Percentiles rank a stretch among this genome's conserved stretches.
Conservation (phyloP, 2,329 filamentous ascomycete genomes). For the Xylariaceae sp. region DNA sequence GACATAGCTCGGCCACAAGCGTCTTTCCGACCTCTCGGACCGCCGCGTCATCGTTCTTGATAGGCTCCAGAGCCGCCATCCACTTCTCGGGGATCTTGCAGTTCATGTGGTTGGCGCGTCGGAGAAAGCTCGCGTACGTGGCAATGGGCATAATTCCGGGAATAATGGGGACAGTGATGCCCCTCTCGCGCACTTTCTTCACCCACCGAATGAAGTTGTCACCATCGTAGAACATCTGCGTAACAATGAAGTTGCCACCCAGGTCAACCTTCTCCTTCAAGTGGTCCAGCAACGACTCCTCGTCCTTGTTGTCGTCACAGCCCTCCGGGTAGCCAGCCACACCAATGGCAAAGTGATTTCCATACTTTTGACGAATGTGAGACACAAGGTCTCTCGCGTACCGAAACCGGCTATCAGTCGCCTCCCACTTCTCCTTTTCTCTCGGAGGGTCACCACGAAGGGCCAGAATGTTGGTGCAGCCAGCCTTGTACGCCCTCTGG, state of each 20-base stretch:
- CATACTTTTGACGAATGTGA: constrained; percentile 73
- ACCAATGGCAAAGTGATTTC: constrained; percentile 92
- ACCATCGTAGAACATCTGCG: constrained; percentile 99
- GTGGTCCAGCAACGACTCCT: constrained; percentile 80
- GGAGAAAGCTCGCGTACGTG: constrained; percentile 87
- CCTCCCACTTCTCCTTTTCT: constrained; percentile 91
- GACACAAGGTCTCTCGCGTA: constrained; percentile 83
- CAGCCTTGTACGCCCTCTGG: constrained; percentile 81
- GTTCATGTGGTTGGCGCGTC: constrained; percentile 86
- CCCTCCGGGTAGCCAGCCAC: constrained; percentile 96
- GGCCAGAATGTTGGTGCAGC: constrained; percentile 95
- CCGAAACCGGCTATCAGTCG: constrained; percentile 76
- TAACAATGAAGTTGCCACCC: constrained; percentile 89
- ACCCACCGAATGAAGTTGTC: constrained; percentile 95
- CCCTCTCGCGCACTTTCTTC: constrained; percentile 73
- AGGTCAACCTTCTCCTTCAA: constrained; percentile 96
- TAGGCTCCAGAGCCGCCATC: constrained; percentile 76
- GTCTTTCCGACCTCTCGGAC: constrained; percentile 85
- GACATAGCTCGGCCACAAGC: constrained; percentile 84
- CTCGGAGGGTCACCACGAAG: constrained; percentile 88
- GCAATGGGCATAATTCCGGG: constrained; percentile 94
- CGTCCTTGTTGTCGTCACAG: constrained; percentile 85
- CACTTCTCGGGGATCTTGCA: constrained; percentile 76
- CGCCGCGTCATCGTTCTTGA: constrained; percentile 94
- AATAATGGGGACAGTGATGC: constrained; percentile 78